Base-by-base conservation (phyloP, 345 rosid genomes). In the Dimocarpus longan region DNA sequence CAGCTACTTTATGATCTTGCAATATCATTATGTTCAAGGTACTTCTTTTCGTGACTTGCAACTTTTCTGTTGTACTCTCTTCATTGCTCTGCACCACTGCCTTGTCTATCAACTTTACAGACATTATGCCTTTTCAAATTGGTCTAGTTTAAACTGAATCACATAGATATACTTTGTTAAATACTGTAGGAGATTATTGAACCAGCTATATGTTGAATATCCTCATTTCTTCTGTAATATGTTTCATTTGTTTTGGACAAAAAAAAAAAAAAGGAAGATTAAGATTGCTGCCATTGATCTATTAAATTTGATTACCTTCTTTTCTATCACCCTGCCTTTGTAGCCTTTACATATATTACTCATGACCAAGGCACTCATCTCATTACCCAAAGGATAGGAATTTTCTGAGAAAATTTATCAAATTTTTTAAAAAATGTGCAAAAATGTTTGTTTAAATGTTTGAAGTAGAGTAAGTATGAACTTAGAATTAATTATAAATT, bases 1-100 rank as follows among this genome's bases (percentile, higher is more conserved):
- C 98, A 96, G 89, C 86, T 96, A 82, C 99, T 96, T 72, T 96
- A 94, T 86, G 99, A 96, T 88, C 94, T 87, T 82, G 95, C 98
- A 6, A 84, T 88, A 65, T 92, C 94, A 80, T 77, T 90, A 74
- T 86, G 91, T 87, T 86, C 97, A 76, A 94, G 98, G 99, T 96
- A 90, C 73, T 68, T 43, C 64, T 64, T 52, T 66, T 62, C 13
- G 10, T 37, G 52, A 39, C 28, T 18, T 44, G 24, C 56, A 66
- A 63, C 64, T 75, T 71, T 78, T 5, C 62, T 64, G 44, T 4
- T 66, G 19, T 67, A 46, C 21, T 65, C 54, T 65, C 67, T 67
- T 46, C 50, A 48, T 50, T 79, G 73, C 72, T 80, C 74, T 50
- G 71, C 1, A 63, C 26, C 42, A 9, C 21, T 63, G 28, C 39